These are phyloP conservation scores for Diversispora epigaea DNA, from an alignment of 192 early-diverging fungal genomes.

Conservation along the genomic window DNA sequence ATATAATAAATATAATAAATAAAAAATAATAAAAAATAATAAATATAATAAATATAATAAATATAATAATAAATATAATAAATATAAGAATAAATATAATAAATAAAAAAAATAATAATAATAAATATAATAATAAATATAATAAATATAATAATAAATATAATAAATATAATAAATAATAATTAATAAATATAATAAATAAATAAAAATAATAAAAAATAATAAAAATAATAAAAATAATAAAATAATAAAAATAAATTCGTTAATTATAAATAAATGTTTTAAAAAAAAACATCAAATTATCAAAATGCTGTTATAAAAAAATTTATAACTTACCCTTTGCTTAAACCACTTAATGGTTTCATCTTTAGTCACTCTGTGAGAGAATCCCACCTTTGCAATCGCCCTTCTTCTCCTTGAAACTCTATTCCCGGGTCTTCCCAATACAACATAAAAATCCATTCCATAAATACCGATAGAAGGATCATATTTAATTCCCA, in stretches of 20 bases:
- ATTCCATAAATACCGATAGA: slow-evolving; percentile 96
- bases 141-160: no score
- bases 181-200: no score
- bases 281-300: slow-evolving; percentile 3
- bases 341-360: slow-evolving; percentile 98
- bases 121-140: no score
- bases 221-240: no score
- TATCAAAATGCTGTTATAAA: neutral
- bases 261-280: slow-evolving; percentile 1
- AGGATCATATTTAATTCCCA: slow-evolving; percentile 99
- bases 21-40: neutral
- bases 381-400: slow-evolving; percentile 81
- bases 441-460: slow-evolving; percentile 99
- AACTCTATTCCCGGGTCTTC: slow-evolving; percentile 95
- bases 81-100: slow-evolving; percentile 15
- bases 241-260: no score
- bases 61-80: no score
- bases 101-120: slow-evolving; percentile 13
- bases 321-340: slow-evolving; percentile 49
- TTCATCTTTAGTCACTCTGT: slow-evolving; percentile 95
- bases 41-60: neutral
- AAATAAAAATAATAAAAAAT: no score
- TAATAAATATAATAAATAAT: no score
- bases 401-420: slow-evolving; percentile 86
- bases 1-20: neutral